Percentiles rank a stretch among this genome's conserved stretches.
Evolutionary conservation across 192 early-diverging fungal genomes (phyloP).

Genomic region (Backusella liffmaniae): DNA sequence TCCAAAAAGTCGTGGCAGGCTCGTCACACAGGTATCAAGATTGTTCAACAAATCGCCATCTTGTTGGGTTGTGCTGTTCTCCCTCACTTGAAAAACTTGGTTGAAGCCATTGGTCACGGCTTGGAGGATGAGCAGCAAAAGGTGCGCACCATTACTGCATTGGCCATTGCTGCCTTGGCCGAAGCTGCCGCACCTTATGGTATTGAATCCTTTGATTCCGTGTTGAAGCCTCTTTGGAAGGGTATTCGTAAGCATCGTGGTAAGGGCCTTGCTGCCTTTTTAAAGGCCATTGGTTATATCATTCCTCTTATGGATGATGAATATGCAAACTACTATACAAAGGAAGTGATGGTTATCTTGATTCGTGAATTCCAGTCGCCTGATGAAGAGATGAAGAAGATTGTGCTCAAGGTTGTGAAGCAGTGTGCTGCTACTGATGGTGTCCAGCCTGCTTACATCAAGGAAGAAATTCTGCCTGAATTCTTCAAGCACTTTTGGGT

Average conservation of each 20-base stretch:
- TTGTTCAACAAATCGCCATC: conserved; percentile 96
- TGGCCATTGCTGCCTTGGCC: conserved; percentile 93
- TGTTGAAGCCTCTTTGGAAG: conserved; percentile 87
- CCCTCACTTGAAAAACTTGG: conserved; percentile 90
- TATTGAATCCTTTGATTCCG: conserved; percentile 94
- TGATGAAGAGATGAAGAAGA: conserved; percentile 98
- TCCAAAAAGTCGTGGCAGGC: conserved; percentile 99
- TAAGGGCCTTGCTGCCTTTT: conserved; percentile 93
- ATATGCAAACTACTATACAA: conserved; percentile 91
- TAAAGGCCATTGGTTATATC: conserved; percentile 98
- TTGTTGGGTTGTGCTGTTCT: conserved; percentile 92
- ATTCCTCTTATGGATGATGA: conserved; percentile 97
- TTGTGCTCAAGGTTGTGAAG: conserved; percentile 96
- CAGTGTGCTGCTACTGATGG: conserved; percentile 96
- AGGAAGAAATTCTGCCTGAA: conserved; percentile 88
- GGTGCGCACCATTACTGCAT: conserved; percentile 91
- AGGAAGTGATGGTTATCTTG: conserved; percentile 90
- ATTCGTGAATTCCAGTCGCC: conserved; percentile 96
- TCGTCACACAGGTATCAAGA: conserved; percentile 96
- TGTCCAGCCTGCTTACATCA: conserved; percentile 82
- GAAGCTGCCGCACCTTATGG: conserved; percentile 98
- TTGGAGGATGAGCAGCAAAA: conserved; percentile 97
- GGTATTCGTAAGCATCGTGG: conserved; percentile 96
- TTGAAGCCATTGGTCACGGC: conserved; percentile 88
- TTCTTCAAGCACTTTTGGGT: conserved; percentile 99